phyloP scores from a whole-genome alignment of 179 eudicot genomes.

The Spinacia oleracea region DNA sequence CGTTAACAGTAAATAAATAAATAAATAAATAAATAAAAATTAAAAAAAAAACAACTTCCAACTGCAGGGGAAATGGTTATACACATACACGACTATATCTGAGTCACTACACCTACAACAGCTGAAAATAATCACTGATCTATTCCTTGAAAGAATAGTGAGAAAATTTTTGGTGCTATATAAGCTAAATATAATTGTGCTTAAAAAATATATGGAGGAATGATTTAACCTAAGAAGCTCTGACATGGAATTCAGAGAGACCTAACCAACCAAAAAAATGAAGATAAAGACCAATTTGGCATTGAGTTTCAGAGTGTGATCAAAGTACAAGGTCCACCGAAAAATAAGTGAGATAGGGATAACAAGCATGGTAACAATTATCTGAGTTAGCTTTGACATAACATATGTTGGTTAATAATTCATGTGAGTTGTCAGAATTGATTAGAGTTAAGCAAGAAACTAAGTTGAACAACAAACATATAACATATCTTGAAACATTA shows the following conservation, averaged over 20 bases:
- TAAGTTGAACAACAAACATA: background rate
- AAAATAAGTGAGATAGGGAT: background rate
- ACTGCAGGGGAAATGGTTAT: background rate
- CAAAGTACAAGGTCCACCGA: background rate
- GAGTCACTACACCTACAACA: background rate
- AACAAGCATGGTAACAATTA: background rate
- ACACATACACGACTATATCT: background rate
- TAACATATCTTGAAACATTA: background rate
- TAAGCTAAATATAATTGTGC: no score
- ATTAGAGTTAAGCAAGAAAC: background rate
- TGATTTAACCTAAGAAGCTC: background rate
- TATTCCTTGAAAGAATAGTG: no score
- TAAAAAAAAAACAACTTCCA: no score
- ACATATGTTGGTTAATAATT: background rate
- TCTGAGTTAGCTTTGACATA: background rate
- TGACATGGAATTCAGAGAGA: background rate
- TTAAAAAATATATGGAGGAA: background rate
- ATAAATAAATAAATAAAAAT: no score
- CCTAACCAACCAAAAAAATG: background rate
- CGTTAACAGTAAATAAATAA: background rate
- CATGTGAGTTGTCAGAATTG: background rate
- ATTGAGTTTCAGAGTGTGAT: background rate
- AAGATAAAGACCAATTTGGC: background rate
- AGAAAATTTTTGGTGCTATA: no score
- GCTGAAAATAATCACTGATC: no score